Conservation (phyloP, 139 green algal species). For the Dunaliella sp. region DNA sequence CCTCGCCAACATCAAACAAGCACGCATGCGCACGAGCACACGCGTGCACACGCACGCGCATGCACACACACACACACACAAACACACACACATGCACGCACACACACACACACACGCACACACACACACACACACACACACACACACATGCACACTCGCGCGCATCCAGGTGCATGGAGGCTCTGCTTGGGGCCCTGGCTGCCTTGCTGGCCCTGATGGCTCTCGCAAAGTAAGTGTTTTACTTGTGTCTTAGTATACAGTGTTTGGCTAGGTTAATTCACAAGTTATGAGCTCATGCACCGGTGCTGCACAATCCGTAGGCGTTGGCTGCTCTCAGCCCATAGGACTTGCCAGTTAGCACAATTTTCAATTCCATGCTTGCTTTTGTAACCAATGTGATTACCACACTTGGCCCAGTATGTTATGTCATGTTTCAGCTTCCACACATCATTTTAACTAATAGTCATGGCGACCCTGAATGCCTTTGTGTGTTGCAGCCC, state of each 20-base stretch:
- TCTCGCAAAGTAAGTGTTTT: constrained; percentile 46
- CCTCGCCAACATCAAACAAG: no score
- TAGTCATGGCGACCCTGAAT: background rate
- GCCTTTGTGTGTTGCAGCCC: no score
- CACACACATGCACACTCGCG: no score
- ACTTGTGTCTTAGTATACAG: background rate
- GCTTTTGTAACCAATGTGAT: background rate
- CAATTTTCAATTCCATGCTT: background rate
- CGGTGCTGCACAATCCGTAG: background rate
- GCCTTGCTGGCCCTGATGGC: constrained; percentile 62
- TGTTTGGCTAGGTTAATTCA: background rate
- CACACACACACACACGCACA: no score
- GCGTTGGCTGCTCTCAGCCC: no score
- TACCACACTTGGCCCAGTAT: background rate
- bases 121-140: no score
- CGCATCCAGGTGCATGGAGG: constrained; percentile 74
- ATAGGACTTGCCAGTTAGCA: background rate
- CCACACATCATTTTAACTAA: background rate
- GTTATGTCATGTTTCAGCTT: no score
- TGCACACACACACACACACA: no score
- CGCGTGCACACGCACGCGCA: no score
- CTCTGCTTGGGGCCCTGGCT: constrained; percentile 66
- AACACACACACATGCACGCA: no score
- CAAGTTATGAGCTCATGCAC: background rate
- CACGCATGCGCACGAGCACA: no score